Percentiles rank a stretch among this genome's conserved stretches.
phyloP scores from a whole-genome alignment of 805 yeast genomes.

The Henningerozyma blattae region DNA sequence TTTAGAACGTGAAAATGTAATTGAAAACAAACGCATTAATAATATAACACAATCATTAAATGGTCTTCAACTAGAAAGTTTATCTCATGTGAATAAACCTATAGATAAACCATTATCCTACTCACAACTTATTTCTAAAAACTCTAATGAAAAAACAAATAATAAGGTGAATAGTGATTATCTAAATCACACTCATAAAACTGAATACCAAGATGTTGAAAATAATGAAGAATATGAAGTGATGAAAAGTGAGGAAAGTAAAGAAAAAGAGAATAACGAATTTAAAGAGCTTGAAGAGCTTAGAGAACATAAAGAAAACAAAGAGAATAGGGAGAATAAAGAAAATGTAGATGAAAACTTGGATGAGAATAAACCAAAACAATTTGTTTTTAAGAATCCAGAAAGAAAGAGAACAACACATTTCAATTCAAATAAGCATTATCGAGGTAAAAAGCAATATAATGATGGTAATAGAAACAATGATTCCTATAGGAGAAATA shows the following conservation, averaged over 20 bases:
- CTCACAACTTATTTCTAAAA: constrained; percentile 1
- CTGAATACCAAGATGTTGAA: not conserved
- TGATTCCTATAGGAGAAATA: constrained; percentile 1
- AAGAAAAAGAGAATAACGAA: not conserved
- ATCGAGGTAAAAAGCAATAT: too few relatives aligned
- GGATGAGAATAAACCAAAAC: constrained; percentile 1
- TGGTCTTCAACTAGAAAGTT: not conserved
- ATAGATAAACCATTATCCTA: constrained; percentile 1
- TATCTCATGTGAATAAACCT: not conserved
- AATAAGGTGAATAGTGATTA: not conserved
- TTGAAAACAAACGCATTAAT: constrained; percentile 32
- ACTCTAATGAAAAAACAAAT: not conserved
- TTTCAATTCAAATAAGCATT: too few relatives aligned
- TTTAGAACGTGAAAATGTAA: constrained; percentile 45
- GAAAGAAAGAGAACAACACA: constrained; percentile 1
- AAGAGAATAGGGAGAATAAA: not conserved
- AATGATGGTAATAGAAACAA: not conserved
- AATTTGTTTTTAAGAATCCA: constrained; percentile 10
- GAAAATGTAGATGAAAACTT: not conserved
- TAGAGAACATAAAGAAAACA: too few relatives aligned
- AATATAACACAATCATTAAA: constrained; percentile 21
- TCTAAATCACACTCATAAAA: not conserved
- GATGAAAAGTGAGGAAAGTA: not conserved
- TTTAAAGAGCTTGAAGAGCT: not conserved
- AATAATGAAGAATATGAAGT: not conserved